phyloP scores from a whole-genome alignment of 805 yeast genomes.

The Zygosaccharomyces siamensis region DNA sequence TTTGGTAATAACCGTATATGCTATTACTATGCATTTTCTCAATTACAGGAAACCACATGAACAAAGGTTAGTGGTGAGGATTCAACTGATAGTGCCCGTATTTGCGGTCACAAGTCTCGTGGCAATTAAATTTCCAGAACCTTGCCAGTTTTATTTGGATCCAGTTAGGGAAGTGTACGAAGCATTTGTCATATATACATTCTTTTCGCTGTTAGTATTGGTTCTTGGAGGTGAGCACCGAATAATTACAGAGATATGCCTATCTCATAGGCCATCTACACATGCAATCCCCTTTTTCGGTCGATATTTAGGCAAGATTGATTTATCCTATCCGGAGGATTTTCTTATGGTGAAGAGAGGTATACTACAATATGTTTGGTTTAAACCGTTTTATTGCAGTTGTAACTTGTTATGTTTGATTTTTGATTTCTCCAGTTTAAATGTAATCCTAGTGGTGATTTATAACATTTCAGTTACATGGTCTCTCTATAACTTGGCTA shows the following conservation, averaged over 20 bases:
- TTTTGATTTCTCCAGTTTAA: conserved; percentile 44
- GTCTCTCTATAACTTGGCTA: conserved; percentile 78
- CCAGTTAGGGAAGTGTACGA: conserved; percentile 88
- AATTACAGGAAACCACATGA: conserved; percentile 87
- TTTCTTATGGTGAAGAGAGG: conserved; percentile 77
- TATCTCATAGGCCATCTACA: conserved; percentile 64
- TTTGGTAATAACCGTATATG: conserved; percentile 39
- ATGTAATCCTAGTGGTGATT: conserved; percentile 53
- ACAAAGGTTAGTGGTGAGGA: conserved; percentile 79
- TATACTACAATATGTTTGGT: conserved; percentile 90
- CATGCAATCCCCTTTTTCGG: conserved; percentile 54
- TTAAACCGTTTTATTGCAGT: conserved; percentile 76
- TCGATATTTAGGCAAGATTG: conserved; percentile 52
- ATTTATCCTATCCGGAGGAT: conserved; percentile 80
- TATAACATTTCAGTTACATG: conserved; percentile 79
- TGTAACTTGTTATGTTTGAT: conserved; percentile 44
- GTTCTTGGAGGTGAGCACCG: conserved; percentile 90
- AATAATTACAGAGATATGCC: conserved; percentile 59
- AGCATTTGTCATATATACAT: conserved; percentile 92
- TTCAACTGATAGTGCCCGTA: conserved; percentile 74
- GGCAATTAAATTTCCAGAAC: conserved; percentile 44
- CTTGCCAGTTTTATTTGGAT: conserved; percentile 48
- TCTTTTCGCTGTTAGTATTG: conserved; percentile 74
- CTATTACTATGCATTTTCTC: conserved; percentile 49
- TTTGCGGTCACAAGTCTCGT: conserved; percentile 69